Conservation (phyloP, 2,329 filamentous ascomycete genomes). For the Monosporascus sp. region DNA sequence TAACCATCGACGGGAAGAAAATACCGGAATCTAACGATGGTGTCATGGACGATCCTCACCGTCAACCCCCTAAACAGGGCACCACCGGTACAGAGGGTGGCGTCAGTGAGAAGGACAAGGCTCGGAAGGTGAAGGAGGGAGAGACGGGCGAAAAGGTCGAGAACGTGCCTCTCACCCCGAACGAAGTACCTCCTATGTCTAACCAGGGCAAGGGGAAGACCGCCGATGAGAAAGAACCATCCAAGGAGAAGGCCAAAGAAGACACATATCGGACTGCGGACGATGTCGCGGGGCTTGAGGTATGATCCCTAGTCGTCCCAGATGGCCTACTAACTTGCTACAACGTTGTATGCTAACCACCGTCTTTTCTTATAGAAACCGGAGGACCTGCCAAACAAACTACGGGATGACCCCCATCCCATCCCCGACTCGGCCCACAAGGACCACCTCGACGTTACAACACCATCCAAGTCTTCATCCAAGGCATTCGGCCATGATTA, state of each 20-base stretch:
- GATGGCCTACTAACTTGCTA: neutral
- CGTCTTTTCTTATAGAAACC: constrained; percentile 59
- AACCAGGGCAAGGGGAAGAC: constrained; percentile 74
- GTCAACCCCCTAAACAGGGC: constrained; percentile 71
- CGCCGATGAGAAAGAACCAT: constrained; percentile 24
- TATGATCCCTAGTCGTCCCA: constrained; percentile 29
- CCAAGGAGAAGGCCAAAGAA: constrained; percentile 35
- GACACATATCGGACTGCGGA: constrained; percentile 28
- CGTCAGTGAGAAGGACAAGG: constrained; percentile 81
- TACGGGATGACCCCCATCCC: constrained; percentile 68
- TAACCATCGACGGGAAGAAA: constrained; percentile 52
- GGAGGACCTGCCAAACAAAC: constrained; percentile 69
- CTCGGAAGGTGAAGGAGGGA: constrained; percentile 61
- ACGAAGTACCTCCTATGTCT: constrained; percentile 76
- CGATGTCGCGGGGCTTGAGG: constrained; percentile 51
- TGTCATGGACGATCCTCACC: constrained; percentile 86
- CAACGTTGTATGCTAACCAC: constrained; percentile 10
- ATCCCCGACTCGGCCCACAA: constrained; percentile 61
- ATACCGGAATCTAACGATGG: constrained; percentile 66
- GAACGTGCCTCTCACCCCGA: constrained; percentile 77
- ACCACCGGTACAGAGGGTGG: constrained; percentile 86
- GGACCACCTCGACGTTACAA: constrained; percentile 52
- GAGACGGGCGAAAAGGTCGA: constrained; percentile 59
- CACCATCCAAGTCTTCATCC: constrained; percentile 28
- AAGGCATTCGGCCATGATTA: constrained; percentile 26